Base-by-base conservation (phyloP, 345 rosid genomes). In the Salix purpurea region DNA sequence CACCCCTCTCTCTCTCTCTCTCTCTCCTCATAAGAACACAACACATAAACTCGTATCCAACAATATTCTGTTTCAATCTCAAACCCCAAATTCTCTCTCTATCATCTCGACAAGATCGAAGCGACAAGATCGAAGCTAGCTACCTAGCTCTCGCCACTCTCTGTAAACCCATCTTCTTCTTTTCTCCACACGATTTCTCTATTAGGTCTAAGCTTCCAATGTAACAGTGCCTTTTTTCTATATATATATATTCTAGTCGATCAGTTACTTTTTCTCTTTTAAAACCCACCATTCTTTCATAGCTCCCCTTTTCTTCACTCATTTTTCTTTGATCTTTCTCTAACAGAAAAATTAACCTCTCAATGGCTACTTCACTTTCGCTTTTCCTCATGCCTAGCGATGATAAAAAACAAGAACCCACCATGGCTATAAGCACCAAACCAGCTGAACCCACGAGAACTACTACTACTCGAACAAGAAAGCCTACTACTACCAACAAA, bases 351-450 rank as follows among this genome's bases (percentile, higher is more conserved):
- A 32, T 32, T 32, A 44, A 40, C 44, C 26, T n/a, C 64, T 30
- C 69, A 69, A 79, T 79, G 78, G 75, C 56, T 26, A 1, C 70
- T 36, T 75, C 75, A 7, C 58, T 73, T 52, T 67, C 81, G 4
- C 48, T 54, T 24, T 60, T 52, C 7, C 65, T 60, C 69, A 76
- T 67, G 69, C 13, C 56, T 67, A 61, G 21, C 68, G 23, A 15
- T 34, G 44, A 42, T n/a, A 46, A 16, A 26, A 19, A 18, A 46
- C 66, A 52, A 67, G 78, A 12, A 69, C 72, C 86, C 76, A 28
- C 76, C 56, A 74, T n/a, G 28, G 1, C 69, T 24, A 44, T 18
- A 26, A 37, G 54, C 14, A 11, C 48, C 26, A 50, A 64, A 28
- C 40, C 40, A 58, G 28, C 28, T 4, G 40, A 64, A 10, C 32